Percentiles rank a stretch among this genome's conserved stretches.
Conservation (phyloP, 495 filamentous ascomycete species). For the Penicillium soppii region DNA sequence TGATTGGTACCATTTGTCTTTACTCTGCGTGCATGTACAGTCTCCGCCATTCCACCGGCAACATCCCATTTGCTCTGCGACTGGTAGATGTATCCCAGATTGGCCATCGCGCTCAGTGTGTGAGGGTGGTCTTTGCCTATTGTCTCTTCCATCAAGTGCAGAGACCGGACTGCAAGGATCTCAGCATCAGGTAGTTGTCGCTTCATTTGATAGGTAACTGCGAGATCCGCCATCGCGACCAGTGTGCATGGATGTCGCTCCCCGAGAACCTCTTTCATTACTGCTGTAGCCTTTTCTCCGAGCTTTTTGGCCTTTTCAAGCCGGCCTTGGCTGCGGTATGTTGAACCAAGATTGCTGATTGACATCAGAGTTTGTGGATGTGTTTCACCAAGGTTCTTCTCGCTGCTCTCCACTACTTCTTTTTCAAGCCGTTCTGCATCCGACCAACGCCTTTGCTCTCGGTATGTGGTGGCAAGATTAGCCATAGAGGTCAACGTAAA, state of each 20-base stretch:
- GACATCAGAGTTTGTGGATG: conserved; percentile 34
- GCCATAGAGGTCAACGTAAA: conserved; percentile 23
- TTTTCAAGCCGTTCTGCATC: conserved; percentile 24
- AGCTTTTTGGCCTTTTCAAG: conserved; percentile 32
- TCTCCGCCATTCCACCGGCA: conserved; percentile 21
- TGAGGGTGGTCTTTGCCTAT: conserved; percentile 37
- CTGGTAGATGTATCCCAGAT: conserved; percentile 23
- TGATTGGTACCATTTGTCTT: conserved; percentile 26
- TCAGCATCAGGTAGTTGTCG: conserved; percentile 25
- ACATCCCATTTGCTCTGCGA: conserved; percentile 22
- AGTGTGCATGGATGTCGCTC: conserved; percentile 40
- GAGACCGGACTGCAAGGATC: conserved; percentile 14
- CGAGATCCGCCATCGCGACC: conserved; percentile 22
- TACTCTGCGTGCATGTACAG: conserved; percentile 13
- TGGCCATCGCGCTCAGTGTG: conserved; percentile 16
- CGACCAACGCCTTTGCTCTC: conserved; percentile 14
- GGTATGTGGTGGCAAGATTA: conserved; percentile 24
- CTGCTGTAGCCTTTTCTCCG: conserved; percentile 18
- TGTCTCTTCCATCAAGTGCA: conserved; percentile 16
- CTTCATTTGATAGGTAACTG: conserved; percentile 20
- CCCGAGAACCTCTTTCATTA: conserved; percentile 25
- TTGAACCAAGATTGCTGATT: conserved; percentile 30
- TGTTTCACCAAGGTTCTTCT: conserved; percentile 23
- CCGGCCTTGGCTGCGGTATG: conserved; percentile 27
- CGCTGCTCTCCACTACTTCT: conserved; percentile 23